Percentiles rank a stretch among this genome's conserved stretches.
Evolutionary conservation across 345 rosid genomes (phyloP).

Genomic region (Trapa incisa): DNA sequence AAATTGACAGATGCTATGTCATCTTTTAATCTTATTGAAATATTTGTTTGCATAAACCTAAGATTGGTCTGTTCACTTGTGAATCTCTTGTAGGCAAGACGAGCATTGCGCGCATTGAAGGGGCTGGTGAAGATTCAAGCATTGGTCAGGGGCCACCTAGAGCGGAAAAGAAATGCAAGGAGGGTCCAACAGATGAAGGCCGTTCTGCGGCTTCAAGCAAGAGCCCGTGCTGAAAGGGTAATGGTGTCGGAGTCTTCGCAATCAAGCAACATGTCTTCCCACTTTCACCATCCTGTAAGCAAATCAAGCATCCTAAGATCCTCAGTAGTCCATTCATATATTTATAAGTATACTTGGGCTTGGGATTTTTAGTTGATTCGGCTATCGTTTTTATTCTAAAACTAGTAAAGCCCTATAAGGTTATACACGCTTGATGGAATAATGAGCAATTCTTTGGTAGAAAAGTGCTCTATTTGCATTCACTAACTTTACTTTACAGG

Average conservation of each 20-base stretch:
- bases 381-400: too few species aligned
- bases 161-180: conserved; percentile 49
- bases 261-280: conserved; percentile 62
- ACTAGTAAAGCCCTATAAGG: too few species aligned
- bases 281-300: conserved; percentile 31
- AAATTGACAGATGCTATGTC: too few species aligned
- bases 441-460: too few species aligned
- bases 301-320: background rate
- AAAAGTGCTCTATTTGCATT: background rate
- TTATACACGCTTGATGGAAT: too few species aligned
- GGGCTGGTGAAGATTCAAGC: conserved; percentile 96
- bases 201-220: conserved; percentile 58
- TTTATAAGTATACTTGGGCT: too few species aligned
- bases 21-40: too few species aligned
- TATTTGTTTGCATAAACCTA: too few species aligned
- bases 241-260: conserved; percentile 45
- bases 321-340: background rate
- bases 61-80: background rate
- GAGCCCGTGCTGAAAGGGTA: conserved; percentile 50
- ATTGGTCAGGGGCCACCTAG: conserved; percentile 79
- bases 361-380: too few species aligned
- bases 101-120: conserved; percentile 79
- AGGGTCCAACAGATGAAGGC: conserved; percentile 64
- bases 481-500: conserved; percentile 21
- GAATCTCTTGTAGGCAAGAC: conserved; percentile 40